Evolutionary conservation across 1,284 basidiomycete species (phyloP), one percentile per base, ranked within the genome.

Genomic region (Laetiporus sulphureus): DNA sequence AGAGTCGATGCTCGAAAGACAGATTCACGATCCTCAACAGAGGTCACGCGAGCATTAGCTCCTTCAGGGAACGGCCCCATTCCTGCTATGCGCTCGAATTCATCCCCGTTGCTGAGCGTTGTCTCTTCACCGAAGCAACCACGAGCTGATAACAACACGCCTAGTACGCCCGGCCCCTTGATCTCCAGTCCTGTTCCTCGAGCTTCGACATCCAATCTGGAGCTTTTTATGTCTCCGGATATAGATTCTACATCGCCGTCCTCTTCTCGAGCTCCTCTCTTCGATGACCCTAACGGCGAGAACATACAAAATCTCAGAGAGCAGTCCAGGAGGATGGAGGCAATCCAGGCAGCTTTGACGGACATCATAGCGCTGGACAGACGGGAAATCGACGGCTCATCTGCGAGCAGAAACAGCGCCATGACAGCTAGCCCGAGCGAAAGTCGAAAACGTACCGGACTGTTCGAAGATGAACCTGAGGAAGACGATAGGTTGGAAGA

Each of bases 291-390:
- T 0, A 77, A 83, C 42, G 80, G 86, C 42, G 57, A 53, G 4
- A 72, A 71, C 32, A 67, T 71, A 43, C 75, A 74, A 39, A 69
- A 73, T 36, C 81, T 86, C 40, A 81, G 90, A 57, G 67, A 70
- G 8, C 64, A 65, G 41, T 58, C 61, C 1, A 73, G 83, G 50
- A 73, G 90, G 25, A 94, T 96, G 77, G 90, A 92, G 51, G 92
- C 91, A 3, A 92, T 97, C 18, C 91, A 94, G 55, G 89, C 91
- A 3, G 94, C 94, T 1, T 69, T 98, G 45, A 93, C 87, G 13
- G 90, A 92, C 57, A 96, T 98, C 59, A 94, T 97, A 53, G 88
- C 90, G 2, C 69, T 83, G 22, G 91, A 94, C 46, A 71, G 72
- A 46, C 66, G 70, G 43, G 59, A 55, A 29, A 56, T 61, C 13